A percentile compares a stretch with the other conserved stretches of the same genome.
Conservation (phyloP, 148 eudicot species). For the Chenopodium quinoa region DNA sequence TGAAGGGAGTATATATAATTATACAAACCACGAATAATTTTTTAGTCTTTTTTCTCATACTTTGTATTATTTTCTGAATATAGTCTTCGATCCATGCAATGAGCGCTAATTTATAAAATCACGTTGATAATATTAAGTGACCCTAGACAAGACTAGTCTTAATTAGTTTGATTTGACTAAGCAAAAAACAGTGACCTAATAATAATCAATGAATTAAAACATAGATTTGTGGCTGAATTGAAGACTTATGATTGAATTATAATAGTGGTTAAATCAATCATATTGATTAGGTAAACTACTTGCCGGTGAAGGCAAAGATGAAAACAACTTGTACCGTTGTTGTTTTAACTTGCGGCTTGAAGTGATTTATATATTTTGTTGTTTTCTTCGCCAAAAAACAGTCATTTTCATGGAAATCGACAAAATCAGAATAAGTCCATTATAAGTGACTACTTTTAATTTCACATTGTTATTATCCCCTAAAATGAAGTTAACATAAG, state of each 20-base stretch:
- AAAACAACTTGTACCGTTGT: not conserved
- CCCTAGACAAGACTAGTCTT: not conserved
- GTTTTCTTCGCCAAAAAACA: not conserved
- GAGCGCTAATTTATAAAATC: not conserved
- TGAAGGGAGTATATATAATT: too few relatives aligned
- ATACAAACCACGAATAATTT: too few relatives aligned
- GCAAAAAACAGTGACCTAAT: not conserved
- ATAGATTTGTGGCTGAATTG: not conserved
- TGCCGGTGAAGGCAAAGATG: not conserved
- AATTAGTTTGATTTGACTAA: not conserved
- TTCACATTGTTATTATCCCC: not conserved
- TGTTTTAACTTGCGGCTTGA: not conserved
- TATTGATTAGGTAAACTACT: slow-evolving; percentile 26
- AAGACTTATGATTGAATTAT: not conserved
- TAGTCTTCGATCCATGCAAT: not conserved
- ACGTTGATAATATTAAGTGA: not conserved
- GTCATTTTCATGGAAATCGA: not conserved
- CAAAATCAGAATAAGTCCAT: not conserved
- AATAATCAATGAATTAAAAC: not conserved
- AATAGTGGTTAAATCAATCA: not conserved
- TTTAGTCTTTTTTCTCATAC: too few relatives aligned
- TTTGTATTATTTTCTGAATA: not conserved
- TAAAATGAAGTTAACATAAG: not conserved
- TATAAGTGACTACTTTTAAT: not conserved
- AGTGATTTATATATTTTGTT: not conserved